Evolutionary conservation across 176 grass and related monocot species (phyloP).

Genomic region (Puya raimondii): DNA sequence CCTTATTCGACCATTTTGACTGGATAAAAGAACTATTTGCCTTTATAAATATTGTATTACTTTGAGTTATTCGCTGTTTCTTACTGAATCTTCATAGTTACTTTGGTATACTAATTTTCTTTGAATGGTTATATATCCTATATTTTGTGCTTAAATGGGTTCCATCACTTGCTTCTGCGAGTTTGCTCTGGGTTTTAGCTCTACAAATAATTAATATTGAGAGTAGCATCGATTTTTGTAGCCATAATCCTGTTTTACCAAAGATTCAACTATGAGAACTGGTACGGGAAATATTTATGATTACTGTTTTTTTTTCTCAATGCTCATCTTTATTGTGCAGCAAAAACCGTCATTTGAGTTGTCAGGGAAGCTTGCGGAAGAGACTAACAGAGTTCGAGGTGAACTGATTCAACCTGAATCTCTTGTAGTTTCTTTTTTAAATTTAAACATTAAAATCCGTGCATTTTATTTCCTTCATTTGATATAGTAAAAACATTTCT

Average conservation of each 20-base stretch:
- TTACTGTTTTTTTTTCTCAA: slow-evolving; percentile 11
- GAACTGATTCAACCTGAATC: background rate
- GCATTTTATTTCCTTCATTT: background rate
- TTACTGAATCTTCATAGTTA: background rate
- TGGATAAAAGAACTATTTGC: no score
- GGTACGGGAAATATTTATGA: background rate
- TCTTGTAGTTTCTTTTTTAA: slow-evolving; percentile 6
- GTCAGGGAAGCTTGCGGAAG: slow-evolving; percentile 94
- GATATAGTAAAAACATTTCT: no score
- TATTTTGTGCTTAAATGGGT: background rate
- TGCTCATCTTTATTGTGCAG: slow-evolving; percentile 28
- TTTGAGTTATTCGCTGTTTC: no score
- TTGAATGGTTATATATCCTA: background rate
- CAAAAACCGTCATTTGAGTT: slow-evolving; percentile 97
- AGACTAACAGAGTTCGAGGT: slow-evolving; percentile 97
- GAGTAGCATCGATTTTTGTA: background rate
- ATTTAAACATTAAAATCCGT: background rate
- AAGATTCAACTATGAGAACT: no score
- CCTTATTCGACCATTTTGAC: no score
- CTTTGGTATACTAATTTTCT: background rate
- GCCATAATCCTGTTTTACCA: background rate
- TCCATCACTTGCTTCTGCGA: background rate
- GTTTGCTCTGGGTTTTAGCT: background rate
- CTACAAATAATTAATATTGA: background rate
- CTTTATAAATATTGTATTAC: no score